These are phyloP conservation scores for Exophiala lecanii-corni DNA, from an alignment of 2,329 filamentous ascomycete species.

Conservation along the genomic window DNA sequence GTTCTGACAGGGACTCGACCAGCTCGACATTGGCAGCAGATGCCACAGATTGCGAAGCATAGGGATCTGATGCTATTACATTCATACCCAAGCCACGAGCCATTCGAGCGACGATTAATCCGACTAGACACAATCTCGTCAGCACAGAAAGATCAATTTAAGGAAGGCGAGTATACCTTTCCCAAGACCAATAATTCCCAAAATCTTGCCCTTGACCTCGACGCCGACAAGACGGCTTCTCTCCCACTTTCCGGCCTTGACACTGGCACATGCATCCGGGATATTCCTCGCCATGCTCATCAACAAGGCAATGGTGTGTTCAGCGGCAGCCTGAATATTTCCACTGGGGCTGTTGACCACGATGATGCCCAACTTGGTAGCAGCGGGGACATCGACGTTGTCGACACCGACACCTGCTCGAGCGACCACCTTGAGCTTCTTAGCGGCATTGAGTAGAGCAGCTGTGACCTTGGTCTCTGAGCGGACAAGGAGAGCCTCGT, in stretches of 20 bases:
- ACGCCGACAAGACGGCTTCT: conserved; percentile 68
- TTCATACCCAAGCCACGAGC: conserved; percentile 73
- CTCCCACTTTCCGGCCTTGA: conserved; percentile 73
- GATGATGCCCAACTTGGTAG: conserved; percentile 68
- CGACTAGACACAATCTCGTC: conserved; percentile 45
- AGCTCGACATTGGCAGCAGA: conserved; percentile 62
- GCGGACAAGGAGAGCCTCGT: conserved; percentile 72
- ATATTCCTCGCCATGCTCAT: conserved; percentile 71
- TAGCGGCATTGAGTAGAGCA: conserved; percentile 59
- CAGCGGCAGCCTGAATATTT: conserved; percentile 75
- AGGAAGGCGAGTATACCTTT: conserved; percentile 50
- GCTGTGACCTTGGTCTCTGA: conserved; percentile 78
- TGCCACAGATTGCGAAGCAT: conserved; percentile 69
- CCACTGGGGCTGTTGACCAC: conserved; percentile 76
- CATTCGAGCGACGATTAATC: conserved; percentile 74
- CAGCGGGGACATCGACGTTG: conserved; percentile 71
- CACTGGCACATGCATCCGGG: conserved; percentile 61
- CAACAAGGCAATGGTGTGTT: conserved; percentile 70
- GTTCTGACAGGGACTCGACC: conserved; percentile 51
- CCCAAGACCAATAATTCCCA: conserved; percentile 74
- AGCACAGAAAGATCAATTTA: background rate
- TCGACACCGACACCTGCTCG: conserved; percentile 78
- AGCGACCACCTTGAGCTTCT: conserved; percentile 70
- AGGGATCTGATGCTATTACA: conserved; percentile 70
- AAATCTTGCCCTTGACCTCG: conserved; percentile 70